Base-by-base conservation (phyloP, 805 yeast species). In the Metschnikowia sp. region DNA sequence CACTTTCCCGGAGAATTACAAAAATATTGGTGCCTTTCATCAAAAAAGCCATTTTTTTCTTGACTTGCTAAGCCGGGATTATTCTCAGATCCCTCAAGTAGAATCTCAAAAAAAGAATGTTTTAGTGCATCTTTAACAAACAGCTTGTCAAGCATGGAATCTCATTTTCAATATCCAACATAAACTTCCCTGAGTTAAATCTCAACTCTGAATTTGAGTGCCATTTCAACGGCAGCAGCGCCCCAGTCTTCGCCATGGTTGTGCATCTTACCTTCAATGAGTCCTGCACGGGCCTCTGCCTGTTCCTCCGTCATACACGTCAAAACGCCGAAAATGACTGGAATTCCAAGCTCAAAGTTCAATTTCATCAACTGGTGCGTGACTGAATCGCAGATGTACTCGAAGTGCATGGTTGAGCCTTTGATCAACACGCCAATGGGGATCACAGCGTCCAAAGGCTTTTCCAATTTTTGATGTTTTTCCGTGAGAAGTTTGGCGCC, bases 201-300 rank as follows among this genome's bases (percentile, higher is more conserved):
- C 22, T 40, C 32, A 9, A 43, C 46, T n/a, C 51, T 36, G 47
- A 70, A 71, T 54, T 72, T 72, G 36, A 65, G 49, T 10, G 70
- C 57, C 98, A 94, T 92, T 73, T 92, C 99, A 28, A 94, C 96
- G 12, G 99, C 99, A 45, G 97, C 97, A 32, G 95, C 91, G 57
- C 96, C 99, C 99, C 99, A 92, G 67, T 94, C 99, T 62, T 80
- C 88, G 54, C 99, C 99, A 62, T 94, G 99, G 74, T 92, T 92
- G 68, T 94, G 98, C 83, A 83, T 79, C 57, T 82, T 82, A 48
- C 86, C 89, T 30, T 69, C 69, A 35, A 75, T 66, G 52, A 92
- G 72, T 26, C 98, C 99, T 10, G 98, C 96, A 69, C 99, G 84
- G 18, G 83, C 83, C 56, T 84, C 79, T 11, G 98, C 99, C 72